A percentile compares a stretch with the other conserved stretches of the same genome.
phyloP scores from a whole-genome alignment of 495 filamentous ascomycete species.

The Cairneyella variabilis region DNA sequence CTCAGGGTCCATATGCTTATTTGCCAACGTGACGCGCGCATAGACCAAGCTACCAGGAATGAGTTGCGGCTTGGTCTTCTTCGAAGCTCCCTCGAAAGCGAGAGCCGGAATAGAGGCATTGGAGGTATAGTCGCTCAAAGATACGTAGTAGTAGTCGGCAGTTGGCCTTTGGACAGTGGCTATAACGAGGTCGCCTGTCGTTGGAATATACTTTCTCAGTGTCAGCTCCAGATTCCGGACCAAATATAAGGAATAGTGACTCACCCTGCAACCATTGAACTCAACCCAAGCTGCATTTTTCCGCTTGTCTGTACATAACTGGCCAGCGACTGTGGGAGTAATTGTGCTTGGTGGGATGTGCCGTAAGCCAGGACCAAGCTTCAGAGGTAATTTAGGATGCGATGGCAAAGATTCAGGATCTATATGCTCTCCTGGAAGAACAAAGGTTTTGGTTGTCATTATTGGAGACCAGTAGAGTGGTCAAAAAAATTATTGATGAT shows the following conservation, averaged over 20 bases:
- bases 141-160: slow-evolving; percentile 67
- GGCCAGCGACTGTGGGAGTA: slow-evolving; percentile 72
- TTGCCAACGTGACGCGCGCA: slow-evolving; percentile 70
- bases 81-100: slow-evolving; percentile 85
- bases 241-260: slow-evolving; percentile 1
- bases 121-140: slow-evolving; percentile 58
- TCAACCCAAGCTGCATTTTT: slow-evolving; percentile 83
- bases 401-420: slow-evolving; percentile 59
- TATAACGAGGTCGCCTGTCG: slow-evolving; percentile 75
- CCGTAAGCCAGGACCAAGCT: slow-evolving; percentile 79
- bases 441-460: slow-evolving; percentile 53
- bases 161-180: slow-evolving; percentile 74
- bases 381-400: slow-evolving; percentile 63
- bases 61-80: slow-evolving; percentile 84
- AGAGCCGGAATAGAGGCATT: slow-evolving; percentile 78
- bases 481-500: too few relatives aligned
- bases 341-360: slow-evolving; percentile 69
- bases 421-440: slow-evolving; percentile 77
- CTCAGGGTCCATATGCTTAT: slow-evolving; percentile 81
- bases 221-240: not conserved
- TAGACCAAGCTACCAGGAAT: slow-evolving; percentile 74
- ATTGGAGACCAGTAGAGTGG: not conserved
- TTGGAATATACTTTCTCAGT: slow-evolving; percentile 69
- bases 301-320: slow-evolving; percentile 66
- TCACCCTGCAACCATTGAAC: slow-evolving; percentile 59